These are phyloP conservation scores for Aspergillus calidoustus DNA, from an alignment of 2,329 filamentous ascomycete genomes.

Conservation along the genomic window DNA sequence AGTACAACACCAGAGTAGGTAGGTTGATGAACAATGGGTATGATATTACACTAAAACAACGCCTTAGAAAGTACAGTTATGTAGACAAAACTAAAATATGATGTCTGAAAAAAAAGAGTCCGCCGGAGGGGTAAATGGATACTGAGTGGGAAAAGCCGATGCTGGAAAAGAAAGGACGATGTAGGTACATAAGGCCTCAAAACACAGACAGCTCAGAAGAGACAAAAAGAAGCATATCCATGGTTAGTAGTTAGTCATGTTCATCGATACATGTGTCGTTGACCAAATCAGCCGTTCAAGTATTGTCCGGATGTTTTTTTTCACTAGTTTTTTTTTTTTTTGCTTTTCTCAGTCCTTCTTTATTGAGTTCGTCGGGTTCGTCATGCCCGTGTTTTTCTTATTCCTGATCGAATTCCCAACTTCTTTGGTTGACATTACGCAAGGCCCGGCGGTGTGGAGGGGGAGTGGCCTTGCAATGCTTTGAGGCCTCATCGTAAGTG, in stretches of 20 bases:
- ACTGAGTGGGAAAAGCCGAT: neutral
- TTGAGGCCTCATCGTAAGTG: slow-evolving; percentile 43
- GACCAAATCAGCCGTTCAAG: slow-evolving; percentile 18
- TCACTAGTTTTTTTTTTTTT: neutral
- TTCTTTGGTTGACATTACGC: slow-evolving; percentile 38
- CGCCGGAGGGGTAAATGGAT: slow-evolving; percentile 9
- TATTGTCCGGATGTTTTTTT: slow-evolving; percentile 9
- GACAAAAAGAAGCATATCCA: slow-evolving; percentile 6
- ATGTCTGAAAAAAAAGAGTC: neutral
- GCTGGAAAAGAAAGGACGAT: slow-evolving; percentile 2
- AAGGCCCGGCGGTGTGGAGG: slow-evolving; percentile 32
- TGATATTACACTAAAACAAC: neutral
- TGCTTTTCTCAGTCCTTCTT: neutral
- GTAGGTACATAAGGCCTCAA: neutral
- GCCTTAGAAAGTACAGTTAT: neutral
- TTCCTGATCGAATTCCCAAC: slow-evolving; percentile 49
- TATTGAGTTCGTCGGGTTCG: neutral
- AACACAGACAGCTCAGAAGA: neutral
- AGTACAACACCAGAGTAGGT: neutral
- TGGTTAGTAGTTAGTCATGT: neutral
- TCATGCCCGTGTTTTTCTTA: slow-evolving; percentile 1
- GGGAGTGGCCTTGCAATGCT: slow-evolving; percentile 33
- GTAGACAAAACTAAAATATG: slow-evolving; percentile 2
- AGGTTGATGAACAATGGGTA: neutral
- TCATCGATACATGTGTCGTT: slow-evolving; percentile 23